phyloP scores from a whole-genome alignment of 2,329 filamentous ascomycete genomes.

The Cladobotryum protrusum region DNA sequence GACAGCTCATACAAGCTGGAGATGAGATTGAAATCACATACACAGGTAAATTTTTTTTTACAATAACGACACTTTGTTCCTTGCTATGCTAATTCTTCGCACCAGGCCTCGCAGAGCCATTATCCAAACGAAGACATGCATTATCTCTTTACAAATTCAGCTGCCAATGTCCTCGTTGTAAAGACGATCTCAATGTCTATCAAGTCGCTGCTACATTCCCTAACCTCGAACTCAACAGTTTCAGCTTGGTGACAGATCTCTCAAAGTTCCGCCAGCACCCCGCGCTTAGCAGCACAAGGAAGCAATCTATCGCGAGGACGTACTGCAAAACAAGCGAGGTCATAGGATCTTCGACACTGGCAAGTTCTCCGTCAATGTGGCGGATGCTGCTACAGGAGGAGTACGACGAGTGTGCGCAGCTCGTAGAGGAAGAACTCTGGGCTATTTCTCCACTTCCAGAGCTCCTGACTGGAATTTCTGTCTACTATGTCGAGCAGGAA shows the following conservation, averaged over 20 bases:
- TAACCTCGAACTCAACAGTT: slow-evolving; percentile 36
- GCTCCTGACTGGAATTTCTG: slow-evolving; percentile 37
- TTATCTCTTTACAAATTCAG: slow-evolving; percentile 47
- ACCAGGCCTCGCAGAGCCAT: slow-evolving; percentile 43
- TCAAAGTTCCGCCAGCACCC: slow-evolving; percentile 23
- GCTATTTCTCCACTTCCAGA: slow-evolving; percentile 44
- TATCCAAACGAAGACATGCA: slow-evolving; percentile 34
- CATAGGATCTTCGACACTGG: slow-evolving; percentile 16
- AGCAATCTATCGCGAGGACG: slow-evolving; percentile 13
- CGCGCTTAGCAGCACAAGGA: slow-evolving; percentile 17
- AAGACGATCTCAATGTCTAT: slow-evolving; percentile 47
- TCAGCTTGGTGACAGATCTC: slow-evolving; percentile 39
- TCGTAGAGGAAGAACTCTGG: slow-evolving; percentile 32
- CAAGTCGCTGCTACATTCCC: slow-evolving; percentile 37
- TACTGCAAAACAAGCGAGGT: slow-evolving; percentile 24
- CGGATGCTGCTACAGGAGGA: slow-evolving; percentile 15
- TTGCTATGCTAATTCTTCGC: neutral
- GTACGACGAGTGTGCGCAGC: slow-evolving; percentile 19
- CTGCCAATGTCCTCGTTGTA: slow-evolving; percentile 46
- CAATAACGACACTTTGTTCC: neutral
- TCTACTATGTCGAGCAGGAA: slow-evolving; percentile 37
- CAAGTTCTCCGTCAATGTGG: slow-evolving; percentile 23
- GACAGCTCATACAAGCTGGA: slow-evolving; percentile 40
- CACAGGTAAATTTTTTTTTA: slow-evolving; percentile 40
- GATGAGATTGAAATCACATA: slow-evolving; percentile 58